phyloP scores from a whole-genome alignment of 1,284 basidiomycete genomes.

The Trichosporon coremiiforme region DNA sequence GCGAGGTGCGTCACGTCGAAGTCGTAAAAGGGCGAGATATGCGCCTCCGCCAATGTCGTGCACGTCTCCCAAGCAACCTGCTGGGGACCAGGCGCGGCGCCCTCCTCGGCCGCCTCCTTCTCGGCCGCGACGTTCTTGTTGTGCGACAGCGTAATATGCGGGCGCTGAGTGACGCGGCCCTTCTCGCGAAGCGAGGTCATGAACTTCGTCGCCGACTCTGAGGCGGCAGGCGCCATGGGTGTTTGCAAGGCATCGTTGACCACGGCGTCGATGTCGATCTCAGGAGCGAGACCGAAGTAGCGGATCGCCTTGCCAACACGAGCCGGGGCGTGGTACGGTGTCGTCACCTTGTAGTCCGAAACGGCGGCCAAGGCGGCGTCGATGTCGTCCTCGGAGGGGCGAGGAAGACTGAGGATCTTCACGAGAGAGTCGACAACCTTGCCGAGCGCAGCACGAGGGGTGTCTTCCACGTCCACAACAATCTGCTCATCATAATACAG shows the following conservation, averaged over 20 bases:
- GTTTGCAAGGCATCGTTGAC: conserved; percentile 27
- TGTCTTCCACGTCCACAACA: conserved; percentile 65
- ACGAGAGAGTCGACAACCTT: conserved; percentile 65
- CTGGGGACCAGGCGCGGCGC: conserved; percentile 27
- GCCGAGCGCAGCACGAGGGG: conserved; percentile 63
- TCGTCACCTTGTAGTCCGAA: conserved; percentile 41
- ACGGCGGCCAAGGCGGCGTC: conserved; percentile 64
- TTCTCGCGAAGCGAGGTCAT: conserved; percentile 62
- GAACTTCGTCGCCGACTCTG: conserved; percentile 56
- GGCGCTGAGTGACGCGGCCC: conserved; percentile 64
- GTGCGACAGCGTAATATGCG: conserved; percentile 89
- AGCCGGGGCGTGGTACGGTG: conserved; percentile 41
- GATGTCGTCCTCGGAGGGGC: conserved; percentile 64
- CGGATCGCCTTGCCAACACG: conserved; percentile 59
- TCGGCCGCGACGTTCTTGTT: conserved; percentile 61
- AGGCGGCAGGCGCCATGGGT: conserved; percentile 36
- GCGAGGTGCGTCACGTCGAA: conserved; percentile 68
- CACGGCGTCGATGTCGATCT: conserved; percentile 63
- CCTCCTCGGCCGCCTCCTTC: conserved; percentile 48
- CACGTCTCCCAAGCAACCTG: conserved; percentile 69
- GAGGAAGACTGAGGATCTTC: conserved; percentile 58
- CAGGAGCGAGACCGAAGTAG: conserved; percentile 77
- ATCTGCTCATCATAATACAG: conserved; percentile 68
- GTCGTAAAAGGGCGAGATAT: conserved; percentile 63
- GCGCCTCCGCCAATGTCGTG: conserved; percentile 58